A percentile compares a stretch with the other conserved stretches of the same genome.
Conservation (phyloP, 345 rosid species). For the Capsella bursapastoris region DNA sequence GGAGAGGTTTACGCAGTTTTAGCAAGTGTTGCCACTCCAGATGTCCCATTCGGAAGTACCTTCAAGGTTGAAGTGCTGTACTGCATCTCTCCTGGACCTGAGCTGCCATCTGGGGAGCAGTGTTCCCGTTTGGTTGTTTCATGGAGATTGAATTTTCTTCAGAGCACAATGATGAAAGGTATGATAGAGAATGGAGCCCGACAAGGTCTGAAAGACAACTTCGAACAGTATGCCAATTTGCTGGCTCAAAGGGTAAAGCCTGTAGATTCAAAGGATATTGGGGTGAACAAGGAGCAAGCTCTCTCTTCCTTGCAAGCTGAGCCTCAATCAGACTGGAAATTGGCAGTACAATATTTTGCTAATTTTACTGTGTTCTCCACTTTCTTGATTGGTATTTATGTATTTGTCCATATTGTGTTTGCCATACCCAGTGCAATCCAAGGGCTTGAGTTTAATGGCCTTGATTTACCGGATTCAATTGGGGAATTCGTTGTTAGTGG, state of each 20-base stretch:
- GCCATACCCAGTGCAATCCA: constrained; percentile 66
- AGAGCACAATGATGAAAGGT: constrained; percentile 91
- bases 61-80: constrained; percentile 74
- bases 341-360: constrained; percentile 81
- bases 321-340: constrained; percentile 82
- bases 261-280: constrained; percentile 82
- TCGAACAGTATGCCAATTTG: constrained; percentile 64
- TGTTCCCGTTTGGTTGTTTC: constrained; percentile 83
- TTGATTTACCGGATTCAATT: constrained; percentile 92
- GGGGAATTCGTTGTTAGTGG: constrained; percentile 88
- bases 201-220: constrained; percentile 81
- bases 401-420: constrained; percentile 70
- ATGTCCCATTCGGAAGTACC: constrained; percentile 81
- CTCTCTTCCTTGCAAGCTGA: constrained; percentile 85
- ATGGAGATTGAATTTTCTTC: constrained; percentile 87
- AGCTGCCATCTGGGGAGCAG: constrained; percentile 75
- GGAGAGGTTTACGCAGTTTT: constrained; percentile 73
- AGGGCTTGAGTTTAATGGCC: constrained; percentile 93
- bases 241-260: constrained; percentile 71
- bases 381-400: constrained; percentile 69
- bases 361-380: constrained; percentile 83
- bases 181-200: constrained; percentile 96
- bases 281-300: constrained; percentile 79
- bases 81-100: constrained; percentile 80
- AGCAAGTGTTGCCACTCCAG: constrained; percentile 77